Evolutionary conservation across 352 stramenopile genomes (phyloP).

Genomic region (Phytopythium boreale): DNA sequence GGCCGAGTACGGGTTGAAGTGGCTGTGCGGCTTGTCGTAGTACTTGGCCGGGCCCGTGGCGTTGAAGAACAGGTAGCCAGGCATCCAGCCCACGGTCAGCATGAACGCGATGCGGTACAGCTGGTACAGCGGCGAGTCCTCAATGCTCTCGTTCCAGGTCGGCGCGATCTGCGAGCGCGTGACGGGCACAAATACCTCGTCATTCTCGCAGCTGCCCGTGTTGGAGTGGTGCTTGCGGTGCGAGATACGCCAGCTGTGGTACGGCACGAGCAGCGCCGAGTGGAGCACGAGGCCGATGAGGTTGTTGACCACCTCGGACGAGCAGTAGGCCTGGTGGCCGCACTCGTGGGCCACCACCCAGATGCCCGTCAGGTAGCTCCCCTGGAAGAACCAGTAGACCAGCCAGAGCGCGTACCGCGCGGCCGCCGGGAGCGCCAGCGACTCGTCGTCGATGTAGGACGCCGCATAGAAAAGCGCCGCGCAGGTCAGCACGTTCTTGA

Average conservation of each 20-base stretch:
- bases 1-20: constrained; percentile 94
- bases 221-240: constrained; percentile 97
- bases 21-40: constrained; percentile 79
- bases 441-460: constrained; percentile 52
- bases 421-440: constrained; percentile 40
- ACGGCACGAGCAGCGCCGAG: constrained; percentile 96
- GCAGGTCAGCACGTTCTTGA: constrained; percentile 91
- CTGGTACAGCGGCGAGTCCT: constrained; percentile 94
- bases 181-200: constrained; percentile 96
- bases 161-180: constrained; percentile 61
- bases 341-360: constrained; percentile 98
- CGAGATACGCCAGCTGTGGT: constrained; percentile 97
- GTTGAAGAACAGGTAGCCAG: constrained; percentile 97
- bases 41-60: constrained; percentile 91
- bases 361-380: constrained; percentile 95
- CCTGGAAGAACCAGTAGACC: constrained; percentile 97
- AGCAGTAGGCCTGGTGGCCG: constrained; percentile 96
- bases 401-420: constrained; percentile 82
- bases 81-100: constrained; percentile 95
- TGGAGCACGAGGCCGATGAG: constrained; percentile 95
- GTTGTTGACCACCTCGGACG: constrained; percentile 95
- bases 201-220: constrained; percentile 93
- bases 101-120: constrained; percentile 94
- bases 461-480: constrained; percentile 88
- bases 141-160: constrained; percentile 75